Evolutionary conservation across 2,329 filamentous ascomycete genomes (phyloP), one percentile per base, ranked within the genome.

Genomic region (Claviceps sorghi): DNA sequence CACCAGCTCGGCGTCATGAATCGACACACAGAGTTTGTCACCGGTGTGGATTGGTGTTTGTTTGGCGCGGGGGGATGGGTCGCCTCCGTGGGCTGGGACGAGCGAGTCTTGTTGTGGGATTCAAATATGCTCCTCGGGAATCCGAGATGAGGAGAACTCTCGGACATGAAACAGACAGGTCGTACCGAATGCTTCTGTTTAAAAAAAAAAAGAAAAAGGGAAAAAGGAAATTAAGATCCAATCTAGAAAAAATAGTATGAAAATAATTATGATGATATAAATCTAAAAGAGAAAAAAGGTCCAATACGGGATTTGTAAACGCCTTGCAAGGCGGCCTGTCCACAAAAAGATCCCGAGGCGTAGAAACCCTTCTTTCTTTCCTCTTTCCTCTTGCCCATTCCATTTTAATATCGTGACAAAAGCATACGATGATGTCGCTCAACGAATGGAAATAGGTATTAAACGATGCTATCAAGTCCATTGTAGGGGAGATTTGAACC

Each of bases 1-100:
- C 72, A 76, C 26, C 83, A 95, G 67, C 71, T 95, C 60, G 90
- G 89, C 3, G 70, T 88, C 41, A 96, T 98, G 90, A 89, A 87
- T 53, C 72, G 82, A 19, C 93, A 98, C 67, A 96, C 91, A 0
- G 93, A 98, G 70, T 98, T 98, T 62, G 89, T 86, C 10, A 95
- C 89, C 3, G 93, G 93, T 8, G 86, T 97, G 0, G 93, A 98
- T 66, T 98, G 94, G 93, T 98, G 93, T 69, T 69, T 98, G 45
- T 98, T 98, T 67, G 93, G 93, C 4, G 85, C 82, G 26, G 90
- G 95, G 57, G 93, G 93, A 5, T 98, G 93, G 93, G 90, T 90
- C 59, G 90, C 93, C 2, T 94, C 87, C 56, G 87, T 86, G 2
- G 90, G 88, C 1, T 98, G 93, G 93, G 93, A 98, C 62, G 89